Evolutionary conservation across 805 yeast genomes (phyloP).

Genomic region (Kuraishia piskuri): DNA sequence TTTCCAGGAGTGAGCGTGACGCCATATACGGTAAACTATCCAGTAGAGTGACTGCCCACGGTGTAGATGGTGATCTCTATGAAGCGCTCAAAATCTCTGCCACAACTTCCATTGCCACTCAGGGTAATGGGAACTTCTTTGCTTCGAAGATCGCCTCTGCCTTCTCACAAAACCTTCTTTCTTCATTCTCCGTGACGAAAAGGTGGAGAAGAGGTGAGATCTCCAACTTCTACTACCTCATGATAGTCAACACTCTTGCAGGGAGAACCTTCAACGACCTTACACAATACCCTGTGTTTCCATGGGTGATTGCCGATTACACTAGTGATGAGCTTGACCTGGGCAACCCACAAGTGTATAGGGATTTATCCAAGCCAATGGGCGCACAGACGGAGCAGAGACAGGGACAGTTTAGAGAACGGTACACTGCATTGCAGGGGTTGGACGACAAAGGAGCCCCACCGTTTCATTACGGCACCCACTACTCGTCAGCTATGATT

Average conservation of each 20-base stretch:
- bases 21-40: constrained; percentile 40
- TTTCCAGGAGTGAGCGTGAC: constrained; percentile 46
- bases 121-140: constrained; percentile 14
- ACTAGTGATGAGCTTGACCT: constrained; percentile 64
- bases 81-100: constrained; percentile 32
- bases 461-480: constrained; percentile 90
- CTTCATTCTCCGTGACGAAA: constrained; percentile 42
- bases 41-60: constrained; percentile 37
- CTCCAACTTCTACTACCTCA: constrained; percentile 75
- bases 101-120: constrained; percentile 5
- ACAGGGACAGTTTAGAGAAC: constrained; percentile 54
- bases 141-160: constrained; percentile 36
- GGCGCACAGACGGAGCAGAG: constrained; percentile 70
- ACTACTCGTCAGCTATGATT: constrained; percentile 90
- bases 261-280: constrained; percentile 85
- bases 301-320: constrained; percentile 86
- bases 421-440: constrained; percentile 63
- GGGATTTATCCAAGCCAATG: constrained; percentile 85
- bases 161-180: constrained; percentile 27
- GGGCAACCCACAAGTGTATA: constrained; percentile 45
- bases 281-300: constrained; percentile 87
- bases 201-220: constrained; percentile 74
- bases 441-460: constrained; percentile 53
- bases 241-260: constrained; percentile 74
- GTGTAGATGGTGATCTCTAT: constrained; percentile 45